A percentile compares a stretch with the other conserved stretches of the same genome.
Conservation (phyloP, 768 basidiomycete genomes). For the Leccinum rimulosum region DNA sequence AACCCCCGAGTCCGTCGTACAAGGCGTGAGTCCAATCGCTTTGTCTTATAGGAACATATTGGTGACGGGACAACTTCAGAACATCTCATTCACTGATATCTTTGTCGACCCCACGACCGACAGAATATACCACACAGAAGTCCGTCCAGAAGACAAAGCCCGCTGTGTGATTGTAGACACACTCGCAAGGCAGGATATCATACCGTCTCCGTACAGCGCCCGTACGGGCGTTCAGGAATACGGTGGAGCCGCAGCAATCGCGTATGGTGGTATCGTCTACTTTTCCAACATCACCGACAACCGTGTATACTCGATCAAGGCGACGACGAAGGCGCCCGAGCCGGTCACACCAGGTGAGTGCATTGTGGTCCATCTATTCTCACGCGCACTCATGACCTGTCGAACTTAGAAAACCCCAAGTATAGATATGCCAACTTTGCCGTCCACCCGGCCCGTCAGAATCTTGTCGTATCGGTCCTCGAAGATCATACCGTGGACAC, state of each 20-base stretch:
- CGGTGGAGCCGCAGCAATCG: constrained; percentile 63
- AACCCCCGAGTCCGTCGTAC: constrained; percentile 48
- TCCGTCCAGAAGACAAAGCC: constrained; percentile 53
- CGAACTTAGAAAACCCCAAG: constrained; percentile 16
- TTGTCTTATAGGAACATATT: background rate
- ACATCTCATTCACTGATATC: constrained; percentile 38
- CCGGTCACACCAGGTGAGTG: constrained; percentile 59
- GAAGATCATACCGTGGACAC: constrained; percentile 64
- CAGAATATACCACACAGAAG: constrained; percentile 55
- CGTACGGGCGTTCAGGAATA: constrained; percentile 67
- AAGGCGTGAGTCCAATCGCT: constrained; percentile 35
- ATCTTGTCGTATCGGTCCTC: constrained; percentile 58
- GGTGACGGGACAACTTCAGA: constrained; percentile 18
- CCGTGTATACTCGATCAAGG: constrained; percentile 47
- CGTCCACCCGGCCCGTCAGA: constrained; percentile 50
- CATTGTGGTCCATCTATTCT: constrained; percentile 3
- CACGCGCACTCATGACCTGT: background rate
- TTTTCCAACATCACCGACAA: constrained; percentile 59
- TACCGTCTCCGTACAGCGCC: constrained; percentile 53
- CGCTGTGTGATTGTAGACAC: constrained; percentile 59
- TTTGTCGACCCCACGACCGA: constrained; percentile 51
- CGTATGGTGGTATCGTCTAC: constrained; percentile 47
- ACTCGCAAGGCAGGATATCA: constrained; percentile 43
- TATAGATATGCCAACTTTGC: constrained; percentile 65
- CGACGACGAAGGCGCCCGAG: constrained; percentile 30